Evolutionary conservation across 2,329 filamentous ascomycete species (phyloP).

Genomic region (Neocatenulostroma microsporum): DNA sequence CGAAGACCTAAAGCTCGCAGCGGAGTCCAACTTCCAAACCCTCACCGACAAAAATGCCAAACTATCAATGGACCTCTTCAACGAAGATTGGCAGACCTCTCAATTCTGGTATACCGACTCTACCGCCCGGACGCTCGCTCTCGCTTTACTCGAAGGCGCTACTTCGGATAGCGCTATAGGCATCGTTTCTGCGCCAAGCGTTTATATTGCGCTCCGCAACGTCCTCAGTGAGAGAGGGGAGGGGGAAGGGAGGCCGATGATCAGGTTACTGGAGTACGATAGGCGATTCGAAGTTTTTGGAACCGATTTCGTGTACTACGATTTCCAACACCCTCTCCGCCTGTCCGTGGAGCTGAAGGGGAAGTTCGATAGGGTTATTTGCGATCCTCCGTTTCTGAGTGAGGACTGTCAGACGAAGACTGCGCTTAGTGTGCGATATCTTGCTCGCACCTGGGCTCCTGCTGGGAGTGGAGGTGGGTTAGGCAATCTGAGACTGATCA

Average conservation of each 20-base stretch:
- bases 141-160: constrained; percentile 56
- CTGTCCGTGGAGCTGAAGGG: constrained; percentile 54
- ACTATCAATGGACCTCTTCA: constrained; percentile 61
- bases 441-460: constrained; percentile 47
- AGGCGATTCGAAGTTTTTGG: constrained; percentile 64
- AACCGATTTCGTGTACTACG: constrained; percentile 68
- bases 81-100: constrained; percentile 74
- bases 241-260: constrained; percentile 45
- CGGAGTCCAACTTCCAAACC: constrained; percentile 52
- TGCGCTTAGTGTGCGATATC: constrained; percentile 67
- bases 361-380: constrained; percentile 60
- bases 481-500: constrained; percentile 43
- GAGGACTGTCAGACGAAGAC: constrained; percentile 76
- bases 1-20: constrained; percentile 56
- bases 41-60: constrained; percentile 27
- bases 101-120: constrained; percentile 75
- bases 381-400: constrained; percentile 72
- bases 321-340: constrained; percentile 61
- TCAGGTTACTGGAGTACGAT: constrained; percentile 67
- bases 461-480: constrained; percentile 5
- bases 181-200: constrained; percentile 66
- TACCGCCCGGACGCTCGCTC: constrained; percentile 57
- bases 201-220: constrained; percentile 69
- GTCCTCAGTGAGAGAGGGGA: constrained; percentile 29
- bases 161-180: constrained; percentile 54